phyloP scores from a whole-genome alignment of 73 alveolate species.

The Paramecium sexaurelia region DNA sequence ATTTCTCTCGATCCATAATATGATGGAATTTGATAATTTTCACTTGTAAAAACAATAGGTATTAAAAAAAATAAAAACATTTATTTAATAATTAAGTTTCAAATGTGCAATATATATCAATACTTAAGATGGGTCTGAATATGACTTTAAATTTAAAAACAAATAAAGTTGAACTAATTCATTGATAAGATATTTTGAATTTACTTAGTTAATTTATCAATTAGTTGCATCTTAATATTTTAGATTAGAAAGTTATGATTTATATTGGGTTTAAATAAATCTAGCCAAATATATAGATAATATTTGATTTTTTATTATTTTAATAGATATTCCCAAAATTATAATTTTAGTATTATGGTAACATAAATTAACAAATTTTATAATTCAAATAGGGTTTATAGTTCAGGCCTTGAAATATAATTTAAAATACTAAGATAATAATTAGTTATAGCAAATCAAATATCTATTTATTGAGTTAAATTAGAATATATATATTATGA shows the following conservation, averaged over 20 bases:
- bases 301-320: no score
- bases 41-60: conserved; percentile 14
- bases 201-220: no score
- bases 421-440: background rate
- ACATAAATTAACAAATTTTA: background rate
- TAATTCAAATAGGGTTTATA: background rate
- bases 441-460: background rate
- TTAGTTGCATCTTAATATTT: no score
- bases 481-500: background rate
- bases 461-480: background rate
- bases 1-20: conserved; percentile 21
- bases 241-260: no score
- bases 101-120: background rate
- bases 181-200: no score
- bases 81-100: background rate
- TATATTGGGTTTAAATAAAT: no score
- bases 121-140: background rate
- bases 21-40: conserved; percentile 30
- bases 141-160: background rate
- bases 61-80: background rate
- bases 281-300: no score
- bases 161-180: background rate
- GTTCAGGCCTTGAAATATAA: background rate
- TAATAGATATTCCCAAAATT: no score
- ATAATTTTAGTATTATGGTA: no score